Base-by-base conservation (phyloP, 768 basidiomycete genomes). In the Pholiota molesta region DNA sequence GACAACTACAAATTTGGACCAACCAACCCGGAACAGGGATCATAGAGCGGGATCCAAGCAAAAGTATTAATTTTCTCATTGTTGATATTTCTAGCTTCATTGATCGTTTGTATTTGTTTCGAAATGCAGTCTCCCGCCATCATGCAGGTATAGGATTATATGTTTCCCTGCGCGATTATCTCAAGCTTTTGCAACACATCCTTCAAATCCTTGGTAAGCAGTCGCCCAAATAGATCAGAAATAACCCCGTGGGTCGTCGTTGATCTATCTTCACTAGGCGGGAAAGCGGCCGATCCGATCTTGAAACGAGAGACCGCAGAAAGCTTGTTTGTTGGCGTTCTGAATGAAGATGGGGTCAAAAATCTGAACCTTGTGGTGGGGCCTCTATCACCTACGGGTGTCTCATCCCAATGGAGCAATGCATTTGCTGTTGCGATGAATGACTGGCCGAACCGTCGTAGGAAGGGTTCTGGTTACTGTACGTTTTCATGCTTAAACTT, bases 11-110 rank as follows among this genome's bases (percentile, higher is more conserved):
- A 6, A 61, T 57, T 2, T 70, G 59, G 62, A 60, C 52, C 28
- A 62, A 65, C 26, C 69, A 72, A 40, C 51, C 56, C 2, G 39
- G 60, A 14, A 33, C 70, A 5, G 47, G 52, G 37, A 42, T 64
- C 13, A 69, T 69, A 23, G 66, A 71, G 47, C 69, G 64, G 29
- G 70, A 77, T 57, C 71, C 70, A 0, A 61, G 60, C 19, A 69
- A 70, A 63, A 65, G 75, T 74, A 33, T 7, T 51, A 21, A 6
- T 57, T 10, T 28, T 45, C 14, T 14, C 14, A 16, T 3, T 2
- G 35, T 19, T 5, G 1, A 21, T 17, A 13, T 11, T 33, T 14
- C 3, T 35, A 3, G 2, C n/a, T 10, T 11, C 10, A 16, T 42
- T 37, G 5, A n/a, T 26, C 14, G 39, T 19, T n/a, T 17, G 5